phyloP scores from a whole-genome alignment of 163 green algal genomes.

The Smithsoniella earleae region DNA sequence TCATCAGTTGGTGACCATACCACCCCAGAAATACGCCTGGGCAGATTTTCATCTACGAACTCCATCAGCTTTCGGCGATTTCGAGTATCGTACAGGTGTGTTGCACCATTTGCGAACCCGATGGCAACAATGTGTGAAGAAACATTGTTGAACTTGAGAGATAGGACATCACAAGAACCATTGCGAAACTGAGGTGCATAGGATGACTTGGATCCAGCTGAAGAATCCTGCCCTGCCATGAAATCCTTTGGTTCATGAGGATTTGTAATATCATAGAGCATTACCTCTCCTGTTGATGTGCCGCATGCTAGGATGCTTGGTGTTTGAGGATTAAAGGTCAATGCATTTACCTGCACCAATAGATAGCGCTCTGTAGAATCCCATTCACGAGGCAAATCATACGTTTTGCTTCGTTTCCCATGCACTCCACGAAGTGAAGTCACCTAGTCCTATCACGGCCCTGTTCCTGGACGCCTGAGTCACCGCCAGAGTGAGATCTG shows the following conservation, averaged over 20 bases:
- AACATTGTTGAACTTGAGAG: conserved; percentile 25
- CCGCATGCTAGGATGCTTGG: conserved; percentile 20
- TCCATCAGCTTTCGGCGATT: conserved; percentile 7
- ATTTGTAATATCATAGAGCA: conserved; percentile 29
- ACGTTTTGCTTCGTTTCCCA: no score
- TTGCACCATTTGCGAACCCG: conserved; percentile 15
- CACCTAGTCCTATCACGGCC: no score
- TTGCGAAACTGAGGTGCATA: conserved; percentile 5
- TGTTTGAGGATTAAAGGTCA: conserved; percentile 8
- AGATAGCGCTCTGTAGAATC: no score
- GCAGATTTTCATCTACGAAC: conserved; percentile 26
- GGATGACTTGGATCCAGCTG: background rate
- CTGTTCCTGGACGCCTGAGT: no score
- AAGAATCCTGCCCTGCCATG: background rate
- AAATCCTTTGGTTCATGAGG: background rate
- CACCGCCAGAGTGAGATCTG: no score
- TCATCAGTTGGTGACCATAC: background rate
- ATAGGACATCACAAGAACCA: background rate
- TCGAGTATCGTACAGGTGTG: conserved; percentile 16
- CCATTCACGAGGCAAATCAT: no score
- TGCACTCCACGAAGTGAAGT: no score
- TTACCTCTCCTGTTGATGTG: conserved; percentile 4
- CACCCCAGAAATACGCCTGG: background rate
- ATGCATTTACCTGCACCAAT: background rate
- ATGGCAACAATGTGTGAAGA: conserved; percentile 17